Evolutionary conservation across 208 protist genomes (phyloP).

Genomic region (Novymonas esmeraldas): DNA sequence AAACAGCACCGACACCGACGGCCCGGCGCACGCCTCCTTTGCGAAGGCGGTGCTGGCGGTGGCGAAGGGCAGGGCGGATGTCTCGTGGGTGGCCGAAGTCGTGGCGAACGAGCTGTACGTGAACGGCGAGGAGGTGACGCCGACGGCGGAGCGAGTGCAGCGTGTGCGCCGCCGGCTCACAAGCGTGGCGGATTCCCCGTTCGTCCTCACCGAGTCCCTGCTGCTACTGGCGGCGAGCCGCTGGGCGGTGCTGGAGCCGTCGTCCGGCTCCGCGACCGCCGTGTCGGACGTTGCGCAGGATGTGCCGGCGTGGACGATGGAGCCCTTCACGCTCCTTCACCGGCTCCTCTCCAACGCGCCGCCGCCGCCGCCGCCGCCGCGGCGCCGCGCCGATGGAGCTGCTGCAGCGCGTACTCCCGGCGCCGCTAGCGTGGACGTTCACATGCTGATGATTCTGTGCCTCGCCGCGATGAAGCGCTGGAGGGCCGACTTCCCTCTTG

Average conservation of each 20-base stretch:
- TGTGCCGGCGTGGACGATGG: constrained; percentile 17
- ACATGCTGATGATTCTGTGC: constrained; percentile 30
- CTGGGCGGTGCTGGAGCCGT: constrained; percentile 16
- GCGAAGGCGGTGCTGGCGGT: background rate
- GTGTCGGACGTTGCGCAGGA: background rate
- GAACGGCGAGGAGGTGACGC: background rate
- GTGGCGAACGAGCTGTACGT: constrained; percentile 4
- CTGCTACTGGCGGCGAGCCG: constrained; percentile 23
- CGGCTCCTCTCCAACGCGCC: background rate
- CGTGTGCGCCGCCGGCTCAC: constrained; percentile 4
- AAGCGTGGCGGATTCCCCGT: constrained; percentile 25
- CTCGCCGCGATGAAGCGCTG: constrained; percentile 42
- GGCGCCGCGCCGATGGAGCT: too few species aligned
- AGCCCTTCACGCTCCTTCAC: constrained; percentile 18
- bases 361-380: background rate
- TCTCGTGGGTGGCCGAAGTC: constrained; percentile 9
- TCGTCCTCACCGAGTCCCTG: constrained; percentile 28
- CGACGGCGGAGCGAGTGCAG: background rate
- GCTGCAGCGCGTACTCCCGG: background rate
- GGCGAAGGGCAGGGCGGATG: background rate
- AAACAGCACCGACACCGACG: background rate
- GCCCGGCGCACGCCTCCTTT: background rate
- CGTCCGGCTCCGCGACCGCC: background rate
- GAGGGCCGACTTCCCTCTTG: constrained; percentile 8
- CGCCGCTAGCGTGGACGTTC: constrained; percentile 8